Base-by-base conservation (phyloP, 495 filamentous ascomycete species). In the Neurospora tetraspora region DNA sequence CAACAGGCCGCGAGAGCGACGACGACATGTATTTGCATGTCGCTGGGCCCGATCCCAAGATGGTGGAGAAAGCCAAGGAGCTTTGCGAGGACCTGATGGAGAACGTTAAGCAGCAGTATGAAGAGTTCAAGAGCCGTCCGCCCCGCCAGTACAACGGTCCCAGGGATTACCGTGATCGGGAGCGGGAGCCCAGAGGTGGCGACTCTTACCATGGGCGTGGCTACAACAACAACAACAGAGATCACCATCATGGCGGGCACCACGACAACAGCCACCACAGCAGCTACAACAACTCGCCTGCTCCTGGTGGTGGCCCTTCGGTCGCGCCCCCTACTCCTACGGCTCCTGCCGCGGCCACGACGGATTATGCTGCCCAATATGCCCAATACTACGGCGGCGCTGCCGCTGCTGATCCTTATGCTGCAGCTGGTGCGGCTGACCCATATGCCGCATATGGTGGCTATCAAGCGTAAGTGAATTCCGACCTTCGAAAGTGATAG, bases 21-120 rank as follows among this genome's bases (percentile, higher is more conserved):
- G 96, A 99, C 76, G 86, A 91, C 2, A 97, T 99, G 92, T 98
- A 92, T 78, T 85, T 99, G 53, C 94, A 98, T 79, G 94, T 98
- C 70, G 92, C 95, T 74, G 96, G 94, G 0, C 95, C 95, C 7
- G 93, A 97, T 80, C 88, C 92, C 7, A 86, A 88, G 47, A 91
- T 95, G 81, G 95, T 99, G n/a, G 85, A 94, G 73, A 87, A 88
- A 71, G 96, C 94, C 42, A 96, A 93, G 78, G 91, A 91, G 72
- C 90, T 97, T 43, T 98, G 94, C 78, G 88, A 94, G 77, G 93
- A 97, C 71, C 86, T 99, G 16, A 84, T 99, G 38, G 81, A 81
- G 39, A 96, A 95, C 73, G 96, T 99, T 18, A 89, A 88, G 74
- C 87, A 92, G 70, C 89, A 94, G 75, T 98, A 97, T 77, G 90